A percentile compares a stretch with the other conserved stretches of the same genome.
Evolutionary conservation across 805 yeast species (phyloP).

Genomic region (Candida corydali): DNA sequence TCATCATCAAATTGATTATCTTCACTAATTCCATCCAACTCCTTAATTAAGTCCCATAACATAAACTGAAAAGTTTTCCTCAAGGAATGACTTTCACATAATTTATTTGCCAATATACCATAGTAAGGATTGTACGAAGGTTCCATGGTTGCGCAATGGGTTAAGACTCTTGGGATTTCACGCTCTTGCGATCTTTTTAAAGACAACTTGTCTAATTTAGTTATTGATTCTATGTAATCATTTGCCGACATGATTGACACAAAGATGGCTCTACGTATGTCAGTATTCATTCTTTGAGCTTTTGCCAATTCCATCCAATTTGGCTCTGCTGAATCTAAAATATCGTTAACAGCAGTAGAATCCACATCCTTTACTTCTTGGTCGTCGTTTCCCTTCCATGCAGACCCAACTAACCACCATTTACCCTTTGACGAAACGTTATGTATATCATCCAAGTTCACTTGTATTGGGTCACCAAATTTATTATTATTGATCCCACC

Average conservation of each 20-base stretch:
- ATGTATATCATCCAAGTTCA: conserved; percentile 75
- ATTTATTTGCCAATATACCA: conserved; percentile 68
- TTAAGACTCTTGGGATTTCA: conserved; percentile 79
- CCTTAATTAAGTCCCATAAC: conserved; percentile 82
- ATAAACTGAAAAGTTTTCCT: conserved; percentile 84
- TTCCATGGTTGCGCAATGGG: conserved; percentile 86
- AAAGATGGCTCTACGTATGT: conserved; percentile 88
- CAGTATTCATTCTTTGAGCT: conserved; percentile 91
- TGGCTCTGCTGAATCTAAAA: conserved; percentile 68
- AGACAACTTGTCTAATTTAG: conserved; percentile 73
- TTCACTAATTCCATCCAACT: conserved; percentile 49
- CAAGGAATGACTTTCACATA: conserved; percentile 70
- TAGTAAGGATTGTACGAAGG: conserved; percentile 86
- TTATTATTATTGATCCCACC: conserved; percentile 47
- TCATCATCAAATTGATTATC: conserved; percentile 31
- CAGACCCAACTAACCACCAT: conserved; percentile 99
- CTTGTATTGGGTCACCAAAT: conserved; percentile 74
- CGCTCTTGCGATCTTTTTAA: conserved; percentile 76
- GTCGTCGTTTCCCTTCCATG: conserved; percentile 77
- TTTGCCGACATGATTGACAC: conserved; percentile 93
- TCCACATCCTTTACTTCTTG: conserved; percentile 21
- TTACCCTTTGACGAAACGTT: conserved; percentile 79
- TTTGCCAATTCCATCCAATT: conserved; percentile 87
- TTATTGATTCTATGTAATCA: conserved; percentile 84
- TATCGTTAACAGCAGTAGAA: conserved; percentile 48